Evolutionary conservation across 2,329 filamentous ascomycete species (phyloP).

Genomic region (Bretziella fagacearum): DNA sequence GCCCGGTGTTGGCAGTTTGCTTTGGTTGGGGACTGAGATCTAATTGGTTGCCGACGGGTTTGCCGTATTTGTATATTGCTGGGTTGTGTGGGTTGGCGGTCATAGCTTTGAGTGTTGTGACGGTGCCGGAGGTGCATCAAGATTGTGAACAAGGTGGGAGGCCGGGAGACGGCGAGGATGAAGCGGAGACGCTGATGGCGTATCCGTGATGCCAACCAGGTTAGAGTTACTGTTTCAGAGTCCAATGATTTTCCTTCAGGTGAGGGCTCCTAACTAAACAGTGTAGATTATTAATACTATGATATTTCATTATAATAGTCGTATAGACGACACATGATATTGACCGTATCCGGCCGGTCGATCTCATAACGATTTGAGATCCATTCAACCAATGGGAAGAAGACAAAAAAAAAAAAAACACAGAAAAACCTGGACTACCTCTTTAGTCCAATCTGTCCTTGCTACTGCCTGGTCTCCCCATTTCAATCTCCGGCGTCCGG

Average conservation of each 20-base stretch:
- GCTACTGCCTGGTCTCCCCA: constrained; percentile 11
- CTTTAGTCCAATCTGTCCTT: constrained; percentile 15
- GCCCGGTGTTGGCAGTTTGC: constrained; percentile 24
- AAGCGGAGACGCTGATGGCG: neutral
- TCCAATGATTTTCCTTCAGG: neutral
- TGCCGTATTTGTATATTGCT: constrained; percentile 27
- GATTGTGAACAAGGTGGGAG: constrained; percentile 16
- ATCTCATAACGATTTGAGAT: too few species aligned
- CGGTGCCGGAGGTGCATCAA: constrained; percentile 19
- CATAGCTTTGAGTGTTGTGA: constrained; percentile 21
- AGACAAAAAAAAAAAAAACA: constrained; percentile 7
- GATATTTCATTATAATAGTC: too few species aligned
- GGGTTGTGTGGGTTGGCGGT: constrained; percentile 20
- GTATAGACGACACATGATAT: too few species aligned
- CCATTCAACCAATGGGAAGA: neutral
- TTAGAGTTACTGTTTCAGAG: neutral
- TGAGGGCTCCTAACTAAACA: too few species aligned
- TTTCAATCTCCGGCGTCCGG: constrained; percentile 15
- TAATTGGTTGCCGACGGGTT: constrained; percentile 23
- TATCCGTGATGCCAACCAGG: neutral
- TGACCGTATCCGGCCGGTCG: too few species aligned
- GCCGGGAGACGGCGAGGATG: too few species aligned
- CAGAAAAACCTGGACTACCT: neutral
- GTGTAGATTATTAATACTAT: neutral
- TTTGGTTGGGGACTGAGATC: constrained; percentile 24